Evolutionary conservation across 148 eudicot genomes (phyloP).

Genomic region (Chenopodium suecicum): DNA sequence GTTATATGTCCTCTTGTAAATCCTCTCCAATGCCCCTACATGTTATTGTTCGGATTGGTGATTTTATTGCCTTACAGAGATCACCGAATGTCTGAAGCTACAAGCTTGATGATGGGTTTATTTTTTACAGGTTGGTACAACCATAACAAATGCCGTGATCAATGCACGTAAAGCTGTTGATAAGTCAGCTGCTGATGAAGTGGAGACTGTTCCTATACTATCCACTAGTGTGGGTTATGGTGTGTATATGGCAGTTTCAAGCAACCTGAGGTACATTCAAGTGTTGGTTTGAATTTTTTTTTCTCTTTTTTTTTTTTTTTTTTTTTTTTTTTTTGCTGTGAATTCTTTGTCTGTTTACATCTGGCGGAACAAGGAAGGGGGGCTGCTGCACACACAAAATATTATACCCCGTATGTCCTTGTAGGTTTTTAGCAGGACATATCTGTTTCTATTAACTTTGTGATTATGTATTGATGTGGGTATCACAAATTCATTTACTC

Average conservation of each 20-base stretch:
- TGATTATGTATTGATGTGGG: not conserved
- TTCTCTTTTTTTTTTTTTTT: not conserved
- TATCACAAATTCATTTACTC: not conserved
- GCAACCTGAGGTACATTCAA: constrained; percentile 80
- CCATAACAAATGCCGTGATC: constrained; percentile 73
- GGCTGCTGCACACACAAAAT: not conserved
- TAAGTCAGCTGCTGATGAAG: constrained; percentile 54
- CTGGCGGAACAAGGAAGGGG: too few relatives aligned
- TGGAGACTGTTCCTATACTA: constrained; percentile 78
- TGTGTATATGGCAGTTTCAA: constrained; percentile 88
- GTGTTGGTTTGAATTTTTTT: not conserved
- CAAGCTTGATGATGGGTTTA: constrained; percentile 16
- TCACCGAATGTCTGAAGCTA: not conserved
- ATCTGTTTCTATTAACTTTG: not conserved
- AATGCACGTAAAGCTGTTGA: constrained; percentile 81
- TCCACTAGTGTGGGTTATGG: constrained; percentile 92
- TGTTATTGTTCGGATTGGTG: not conserved
- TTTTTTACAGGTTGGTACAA: constrained; percentile 66
- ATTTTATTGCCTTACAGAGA: not conserved
- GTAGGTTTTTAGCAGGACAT: not conserved
- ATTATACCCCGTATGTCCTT: not conserved
- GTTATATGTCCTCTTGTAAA: not conserved
- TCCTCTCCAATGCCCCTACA: not conserved
- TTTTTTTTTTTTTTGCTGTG: not conserved
- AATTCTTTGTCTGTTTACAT: not conserved